These are phyloP conservation scores for Nectriaceae sp. DNA, from an alignment of 2,329 filamentous ascomycete species.

Conservation along the genomic window DNA sequence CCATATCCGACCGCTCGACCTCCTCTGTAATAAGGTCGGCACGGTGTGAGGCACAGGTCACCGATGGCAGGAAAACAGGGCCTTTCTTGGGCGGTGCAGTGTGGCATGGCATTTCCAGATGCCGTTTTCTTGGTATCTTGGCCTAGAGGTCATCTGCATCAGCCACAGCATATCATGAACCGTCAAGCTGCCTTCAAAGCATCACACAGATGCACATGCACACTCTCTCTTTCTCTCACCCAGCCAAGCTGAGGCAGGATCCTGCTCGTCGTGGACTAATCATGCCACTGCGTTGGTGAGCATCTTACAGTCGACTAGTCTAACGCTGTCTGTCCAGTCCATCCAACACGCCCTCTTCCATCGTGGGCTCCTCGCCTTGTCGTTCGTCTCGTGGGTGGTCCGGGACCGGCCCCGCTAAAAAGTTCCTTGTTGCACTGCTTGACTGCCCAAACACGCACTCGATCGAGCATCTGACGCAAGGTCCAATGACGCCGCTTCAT, in stretches of 20 bases:
- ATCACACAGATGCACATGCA: no score
- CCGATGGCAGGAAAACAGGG: neutral
- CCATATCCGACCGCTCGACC: neutral
- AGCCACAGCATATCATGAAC: neutral
- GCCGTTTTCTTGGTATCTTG: neutral
- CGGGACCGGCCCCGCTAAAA: constrained; percentile 1
- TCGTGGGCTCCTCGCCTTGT: neutral
- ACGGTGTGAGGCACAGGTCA: neutral
- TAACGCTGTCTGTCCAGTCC: neutral
- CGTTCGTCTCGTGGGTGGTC: neutral
- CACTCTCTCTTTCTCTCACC: neutral
- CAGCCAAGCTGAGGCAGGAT: no score
- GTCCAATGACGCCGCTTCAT: neutral
- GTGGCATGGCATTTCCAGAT: neutral
- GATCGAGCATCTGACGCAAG: neutral
- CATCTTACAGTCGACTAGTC: neutral
- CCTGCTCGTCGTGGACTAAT: no score
- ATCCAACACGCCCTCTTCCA: neutral
- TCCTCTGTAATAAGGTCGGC: no score
- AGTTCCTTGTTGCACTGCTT: neutral
- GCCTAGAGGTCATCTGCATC: neutral
- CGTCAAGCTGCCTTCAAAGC: neutral
- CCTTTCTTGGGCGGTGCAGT: neutral
- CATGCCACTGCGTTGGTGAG: neutral
- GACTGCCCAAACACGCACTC: neutral